Percentiles rank a stretch among this genome's conserved stretches.
Evolutionary conservation across 2,329 filamentous ascomycete genomes (phyloP).

Genomic region (Aspergillus unguis): DNA sequence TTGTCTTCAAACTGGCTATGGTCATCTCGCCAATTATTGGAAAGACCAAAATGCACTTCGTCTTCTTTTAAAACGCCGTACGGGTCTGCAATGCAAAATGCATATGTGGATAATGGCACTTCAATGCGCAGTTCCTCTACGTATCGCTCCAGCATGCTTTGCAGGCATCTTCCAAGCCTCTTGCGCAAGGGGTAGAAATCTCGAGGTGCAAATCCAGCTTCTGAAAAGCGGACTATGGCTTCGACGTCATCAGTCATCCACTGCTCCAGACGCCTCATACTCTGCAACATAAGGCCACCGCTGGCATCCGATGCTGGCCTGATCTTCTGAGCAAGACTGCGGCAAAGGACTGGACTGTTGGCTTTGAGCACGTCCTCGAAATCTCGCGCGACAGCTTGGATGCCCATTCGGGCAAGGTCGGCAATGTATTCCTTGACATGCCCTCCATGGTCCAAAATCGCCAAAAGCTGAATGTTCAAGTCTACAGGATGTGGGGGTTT

Average conservation of each 20-base stretch:
- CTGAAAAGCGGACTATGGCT: constrained; percentile 36
- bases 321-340: constrained; percentile 36
- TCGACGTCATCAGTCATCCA: constrained; percentile 36
- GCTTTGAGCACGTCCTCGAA: constrained; percentile 37
- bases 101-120: constrained; percentile 51
- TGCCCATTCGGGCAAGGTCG: constrained; percentile 39
- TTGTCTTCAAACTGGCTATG: constrained; percentile 39
- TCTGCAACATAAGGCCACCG: constrained; percentile 17
- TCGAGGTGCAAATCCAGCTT: constrained; percentile 48
- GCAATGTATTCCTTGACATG: constrained; percentile 43
- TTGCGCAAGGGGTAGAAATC: constrained; percentile 42
- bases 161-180: constrained; percentile 39
- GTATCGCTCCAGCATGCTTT: constrained; percentile 39
- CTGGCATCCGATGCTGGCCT: constrained; percentile 26
- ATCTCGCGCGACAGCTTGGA: constrained; percentile 34
- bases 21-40: constrained; percentile 41
- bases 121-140: constrained; percentile 49
- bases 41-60: constrained; percentile 57
- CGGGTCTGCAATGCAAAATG: constrained; percentile 58
- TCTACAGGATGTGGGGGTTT: constrained; percentile 42
- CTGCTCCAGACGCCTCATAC: constrained; percentile 30
- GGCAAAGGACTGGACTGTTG: constrained; percentile 34
- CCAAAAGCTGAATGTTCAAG: constrained; percentile 55
- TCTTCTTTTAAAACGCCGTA: constrained; percentile 49
- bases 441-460: constrained; percentile 53